Percentiles rank a stretch among this genome's conserved stretches.
phyloP scores from a whole-genome alignment of 1,139 yeast genomes.

The Wickerhamomyces sp. region DNA sequence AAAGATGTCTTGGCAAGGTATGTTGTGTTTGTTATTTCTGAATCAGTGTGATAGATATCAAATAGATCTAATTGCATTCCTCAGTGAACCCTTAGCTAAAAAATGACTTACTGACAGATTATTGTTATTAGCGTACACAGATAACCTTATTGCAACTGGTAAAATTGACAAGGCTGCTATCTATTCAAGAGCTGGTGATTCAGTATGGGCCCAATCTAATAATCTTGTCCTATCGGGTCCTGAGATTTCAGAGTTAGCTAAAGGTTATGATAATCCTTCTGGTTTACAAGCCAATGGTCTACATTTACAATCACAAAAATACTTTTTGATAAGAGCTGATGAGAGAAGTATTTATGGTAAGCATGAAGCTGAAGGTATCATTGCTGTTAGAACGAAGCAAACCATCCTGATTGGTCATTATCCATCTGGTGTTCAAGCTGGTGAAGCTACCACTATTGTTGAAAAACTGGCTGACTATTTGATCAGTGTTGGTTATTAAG shows the following conservation, averaged over 20 bases:
- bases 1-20: slow-evolving; percentile 26
- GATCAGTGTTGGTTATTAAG: slow-evolving; percentile 76
- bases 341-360: slow-evolving; percentile 93
- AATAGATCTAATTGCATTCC: background rate
- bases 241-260: slow-evolving; percentile 72
- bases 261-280: slow-evolving; percentile 77
- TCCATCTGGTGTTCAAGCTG: slow-evolving; percentile 85
- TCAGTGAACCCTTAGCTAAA: background rate
- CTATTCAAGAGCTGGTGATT: slow-evolving; percentile 91
- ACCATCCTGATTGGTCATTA: slow-evolving; percentile 93
- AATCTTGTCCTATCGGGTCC: slow-evolving; percentile 60
- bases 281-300: slow-evolving; percentile 80
- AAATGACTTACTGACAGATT: slow-evolving; percentile 2
- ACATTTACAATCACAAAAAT: slow-evolving; percentile 80
- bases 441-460: slow-evolving; percentile 90
- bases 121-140: slow-evolving; percentile 79
- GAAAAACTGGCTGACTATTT: slow-evolving; percentile 94
- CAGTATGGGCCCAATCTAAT: slow-evolving; percentile 88
- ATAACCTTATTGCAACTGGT: slow-evolving; percentile 79
- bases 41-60: too few species aligned
- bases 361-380: slow-evolving; percentile 77
- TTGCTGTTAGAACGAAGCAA: slow-evolving; percentile 91
- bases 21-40: slow-evolving; percentile 1
- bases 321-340: slow-evolving; percentile 84
- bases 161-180: slow-evolving; percentile 90